Evolutionary conservation across 148 eudicot genomes (phyloP).

Genomic region (Rhododendron henanense): DNA sequence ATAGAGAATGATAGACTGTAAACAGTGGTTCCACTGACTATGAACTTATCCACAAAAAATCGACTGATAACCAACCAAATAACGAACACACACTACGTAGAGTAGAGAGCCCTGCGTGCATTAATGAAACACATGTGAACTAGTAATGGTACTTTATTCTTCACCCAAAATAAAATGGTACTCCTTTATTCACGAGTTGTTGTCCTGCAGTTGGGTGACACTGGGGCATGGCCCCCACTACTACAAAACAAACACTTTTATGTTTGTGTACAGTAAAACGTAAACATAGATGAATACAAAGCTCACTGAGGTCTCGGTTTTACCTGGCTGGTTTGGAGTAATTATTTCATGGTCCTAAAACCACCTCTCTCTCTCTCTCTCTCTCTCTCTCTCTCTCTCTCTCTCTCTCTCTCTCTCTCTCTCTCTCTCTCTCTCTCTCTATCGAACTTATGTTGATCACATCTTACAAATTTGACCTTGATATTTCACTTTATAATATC

Average conservation of each 20-base stretch:
- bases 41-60: no score
- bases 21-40: no score
- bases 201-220: conserved; percentile 6
- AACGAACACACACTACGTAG: no score
- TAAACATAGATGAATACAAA: neutral
- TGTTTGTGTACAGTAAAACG: neutral
- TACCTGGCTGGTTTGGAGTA: neutral
- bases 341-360: neutral
- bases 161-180: no score
- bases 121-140: no score
- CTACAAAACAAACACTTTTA: neutral
- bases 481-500: neutral
- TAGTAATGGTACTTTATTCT: neutral
- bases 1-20: no score
- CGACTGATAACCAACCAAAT: no score
- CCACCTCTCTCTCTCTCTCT: neutral
- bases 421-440: no score
- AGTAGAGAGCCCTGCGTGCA: no score
- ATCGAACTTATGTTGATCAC: neutral
- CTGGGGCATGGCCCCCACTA: neutral
- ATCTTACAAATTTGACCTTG: neutral
- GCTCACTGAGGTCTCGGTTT: neutral
- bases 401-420: no score
- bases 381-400: no score
- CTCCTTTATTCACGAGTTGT: neutral